Percentiles rank a stretch among this genome's conserved stretches.
These are phyloP conservation scores for Exophiala xenobiotica DNA, from an alignment of 2,329 filamentous ascomycete species.

Conservation along the genomic window DNA sequence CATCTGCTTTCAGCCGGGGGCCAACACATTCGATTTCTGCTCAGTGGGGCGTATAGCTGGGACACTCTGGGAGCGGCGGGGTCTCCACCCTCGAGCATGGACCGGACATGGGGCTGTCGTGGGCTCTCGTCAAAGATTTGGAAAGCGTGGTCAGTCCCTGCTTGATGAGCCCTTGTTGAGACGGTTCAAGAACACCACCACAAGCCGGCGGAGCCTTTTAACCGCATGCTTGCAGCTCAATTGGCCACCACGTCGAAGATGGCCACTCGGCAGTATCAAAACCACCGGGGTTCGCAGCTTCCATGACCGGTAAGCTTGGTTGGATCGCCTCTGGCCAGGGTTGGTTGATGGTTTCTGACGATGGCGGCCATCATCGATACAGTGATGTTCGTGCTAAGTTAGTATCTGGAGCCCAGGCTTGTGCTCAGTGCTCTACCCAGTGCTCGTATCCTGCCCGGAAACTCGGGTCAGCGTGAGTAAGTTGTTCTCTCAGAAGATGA, in stretches of 20 bases:
- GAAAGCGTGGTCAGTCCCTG: not conserved
- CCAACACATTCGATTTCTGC: not conserved
- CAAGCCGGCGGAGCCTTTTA: not conserved
- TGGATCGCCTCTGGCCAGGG: not conserved
- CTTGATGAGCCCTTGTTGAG: too few relatives aligned
- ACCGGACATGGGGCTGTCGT: conserved; percentile 9
- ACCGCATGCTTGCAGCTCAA: not conserved
- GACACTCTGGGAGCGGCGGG: conserved; percentile 5
- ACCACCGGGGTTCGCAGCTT: not conserved
- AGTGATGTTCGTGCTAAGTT: too few relatives aligned
- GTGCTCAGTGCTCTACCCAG: too few relatives aligned
- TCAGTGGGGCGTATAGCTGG: not conserved
- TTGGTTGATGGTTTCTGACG: not conserved
- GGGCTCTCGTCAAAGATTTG: not conserved
- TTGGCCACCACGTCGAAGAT: not conserved
- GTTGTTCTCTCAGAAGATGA: too few relatives aligned
- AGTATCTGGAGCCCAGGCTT: too few relatives aligned
- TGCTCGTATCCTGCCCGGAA: too few relatives aligned
- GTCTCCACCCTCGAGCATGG: conserved; percentile 6
- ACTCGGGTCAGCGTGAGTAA: too few relatives aligned
- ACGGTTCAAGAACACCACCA: too few relatives aligned
- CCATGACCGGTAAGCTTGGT: too few relatives aligned
- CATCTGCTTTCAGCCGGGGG: not conserved
- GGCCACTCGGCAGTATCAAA: conserved; percentile 1
- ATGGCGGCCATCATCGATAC: not conserved